Conservation (phyloP, 2,329 filamentous ascomycete species). For the Helotiales sp. region DNA sequence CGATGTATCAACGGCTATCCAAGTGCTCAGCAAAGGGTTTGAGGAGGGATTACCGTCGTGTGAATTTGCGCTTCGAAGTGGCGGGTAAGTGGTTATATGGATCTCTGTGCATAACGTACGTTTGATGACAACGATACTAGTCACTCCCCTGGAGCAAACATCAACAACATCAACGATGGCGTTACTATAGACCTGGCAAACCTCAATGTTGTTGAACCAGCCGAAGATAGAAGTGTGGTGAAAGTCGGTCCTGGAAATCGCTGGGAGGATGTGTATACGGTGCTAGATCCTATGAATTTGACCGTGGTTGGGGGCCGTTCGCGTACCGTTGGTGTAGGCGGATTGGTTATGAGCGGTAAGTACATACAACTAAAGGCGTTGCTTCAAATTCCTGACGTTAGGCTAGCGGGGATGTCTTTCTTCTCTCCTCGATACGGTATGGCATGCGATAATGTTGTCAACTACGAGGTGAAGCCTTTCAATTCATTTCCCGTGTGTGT, state of each 20-base stretch:
- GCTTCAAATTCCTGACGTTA: not conserved
- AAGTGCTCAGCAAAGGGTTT: not conserved
- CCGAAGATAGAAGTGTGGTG: slow-evolving; percentile 28
- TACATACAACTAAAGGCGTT: not conserved
- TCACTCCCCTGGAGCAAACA: slow-evolving; percentile 21
- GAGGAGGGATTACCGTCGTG: slow-evolving; percentile 6
- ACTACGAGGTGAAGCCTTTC: slow-evolving; percentile 9
- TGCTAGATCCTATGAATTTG: slow-evolving; percentile 34
- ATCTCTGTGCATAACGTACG: slow-evolving; percentile 50
- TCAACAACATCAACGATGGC: slow-evolving; percentile 48
- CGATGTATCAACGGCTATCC: slow-evolving; percentile 4
- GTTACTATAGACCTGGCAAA: slow-evolving; percentile 41
- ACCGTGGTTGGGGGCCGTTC: slow-evolving; percentile 38
- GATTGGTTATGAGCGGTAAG: slow-evolving; percentile 24
- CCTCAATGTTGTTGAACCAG: slow-evolving; percentile 10
- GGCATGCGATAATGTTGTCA: slow-evolving; percentile 21
- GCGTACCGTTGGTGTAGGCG: slow-evolving; percentile 16
- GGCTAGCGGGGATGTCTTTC: slow-evolving; percentile 19
- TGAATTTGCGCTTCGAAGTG: slow-evolving; percentile 54
- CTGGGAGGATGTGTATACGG: slow-evolving; percentile 40
- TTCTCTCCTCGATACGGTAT: slow-evolving; percentile 17
- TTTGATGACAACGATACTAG: not conserved
- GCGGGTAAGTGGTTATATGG: slow-evolving; percentile 61
- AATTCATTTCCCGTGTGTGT: slow-evolving; percentile 14
- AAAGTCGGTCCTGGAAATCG: slow-evolving; percentile 37